Conservation (phyloP, 1,284 basidiomycete species). For the Violaceomyces palustris region DNA sequence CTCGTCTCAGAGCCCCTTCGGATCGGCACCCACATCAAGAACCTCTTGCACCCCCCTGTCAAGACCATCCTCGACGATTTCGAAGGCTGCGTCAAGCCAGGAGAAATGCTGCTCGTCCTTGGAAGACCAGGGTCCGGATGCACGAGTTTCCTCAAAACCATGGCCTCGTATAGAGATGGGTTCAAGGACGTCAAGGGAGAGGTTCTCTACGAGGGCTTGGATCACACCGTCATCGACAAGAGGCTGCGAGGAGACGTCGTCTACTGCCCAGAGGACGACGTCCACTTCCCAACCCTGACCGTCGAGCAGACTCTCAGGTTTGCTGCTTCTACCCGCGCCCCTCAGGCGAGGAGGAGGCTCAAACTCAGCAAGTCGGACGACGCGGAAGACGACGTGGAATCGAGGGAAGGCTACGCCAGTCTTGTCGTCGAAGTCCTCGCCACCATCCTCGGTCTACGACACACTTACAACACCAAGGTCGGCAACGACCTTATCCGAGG, state of each 20-base stretch:
- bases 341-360: slow-evolving; percentile 24
- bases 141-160: slow-evolving; percentile 41
- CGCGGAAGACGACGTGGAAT: slow-evolving; percentile 1
- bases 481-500: slow-evolving; percentile 40
- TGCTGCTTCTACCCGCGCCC: slow-evolving; percentile 38
- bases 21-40: slow-evolving; percentile 9
- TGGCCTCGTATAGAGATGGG: slow-evolving; percentile 44
- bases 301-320: slow-evolving; percentile 40
- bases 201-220: slow-evolving; percentile 33
- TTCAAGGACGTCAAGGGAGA: slow-evolving; percentile 37
- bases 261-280: slow-evolving; percentile 35
- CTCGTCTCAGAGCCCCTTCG: slow-evolving; percentile 24
- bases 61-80: slow-evolving; percentile 38
- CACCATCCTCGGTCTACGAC: slow-evolving; percentile 38
- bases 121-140: slow-evolving; percentile 46
- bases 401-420: slow-evolving; percentile 11
- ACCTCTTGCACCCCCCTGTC: slow-evolving; percentile 25
- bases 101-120: slow-evolving; percentile 48
- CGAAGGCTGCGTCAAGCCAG: slow-evolving; percentile 40
- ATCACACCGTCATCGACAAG: slow-evolving; percentile 34
- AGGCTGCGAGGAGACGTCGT: slow-evolving; percentile 35
- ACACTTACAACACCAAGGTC: slow-evolving; percentile 53
- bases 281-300: slow-evolving; percentile 37
- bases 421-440: slow-evolving; percentile 35
- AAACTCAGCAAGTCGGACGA: slow-evolving; percentile 13